Base-by-base conservation (phyloP, 1,139 yeast species). In the Oligophagozyma castellii region DNA sequence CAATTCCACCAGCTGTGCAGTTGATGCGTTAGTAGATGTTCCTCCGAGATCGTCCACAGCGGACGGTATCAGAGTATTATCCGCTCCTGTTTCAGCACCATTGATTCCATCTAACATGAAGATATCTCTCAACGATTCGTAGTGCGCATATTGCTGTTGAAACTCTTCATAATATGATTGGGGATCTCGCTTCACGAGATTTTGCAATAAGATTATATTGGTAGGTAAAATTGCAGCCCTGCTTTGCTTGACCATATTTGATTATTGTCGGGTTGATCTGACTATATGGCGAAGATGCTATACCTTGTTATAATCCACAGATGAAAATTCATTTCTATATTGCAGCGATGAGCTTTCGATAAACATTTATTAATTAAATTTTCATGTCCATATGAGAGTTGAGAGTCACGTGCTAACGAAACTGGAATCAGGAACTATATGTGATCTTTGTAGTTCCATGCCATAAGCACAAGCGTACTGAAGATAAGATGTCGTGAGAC, bases 161-260 rank as follows among this genome's bases (percentile, higher is more conserved):
- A 89, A 89, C 55, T 89, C 99, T 55, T 92, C 98, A 39, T 73
- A 72, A 54, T 89, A 92, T 0, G 96, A 83, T 35, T 71, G 78
- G 3, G 98, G 96, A 51, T 89, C 98, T 44, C 95, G 66, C 48
- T 86, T 76, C 8, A 89, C 93, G 35, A 89, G 67, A 52, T 92
- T 89, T 58, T 92, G 98, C 38, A 89, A 61, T 37, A 86, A 60
- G 28, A 93, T 86, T 48, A 89, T 80, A 56, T 89, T 89, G 16
- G 86, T 80, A 12, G 95, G 96, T 50, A 86, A 62, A 32, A 83
- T 65, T 29, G 95, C 94, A 23, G 94, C 92, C 67, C 95, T 78
- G 60, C 83, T 76, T 53, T 74, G 69, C 58, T 77, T 80, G 24
- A 70, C 93, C 95, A 84, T 86, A 29, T 30, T 46, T 16, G 27